phyloP scores from a whole-genome alignment of 768 basidiomycete genomes.

The Mycena floridula region DNA sequence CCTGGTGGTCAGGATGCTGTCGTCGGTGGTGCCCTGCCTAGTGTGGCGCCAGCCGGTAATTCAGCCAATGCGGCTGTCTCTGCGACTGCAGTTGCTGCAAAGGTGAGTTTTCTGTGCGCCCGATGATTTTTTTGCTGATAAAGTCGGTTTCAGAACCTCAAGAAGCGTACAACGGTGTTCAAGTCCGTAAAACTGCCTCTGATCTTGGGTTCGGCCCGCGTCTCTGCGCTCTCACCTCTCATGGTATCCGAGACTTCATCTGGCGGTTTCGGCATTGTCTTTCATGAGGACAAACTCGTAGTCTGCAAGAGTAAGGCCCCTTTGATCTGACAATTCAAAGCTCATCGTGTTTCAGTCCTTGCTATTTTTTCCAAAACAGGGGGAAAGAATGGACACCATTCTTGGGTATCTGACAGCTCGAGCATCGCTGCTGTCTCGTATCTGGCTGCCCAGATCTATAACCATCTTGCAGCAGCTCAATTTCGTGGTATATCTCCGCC shows the following conservation, averaged over 20 bases:
- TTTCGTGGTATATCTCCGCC: too few species aligned
- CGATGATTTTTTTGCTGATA: too few species aligned
- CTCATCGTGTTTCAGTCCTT: conserved; percentile 9
- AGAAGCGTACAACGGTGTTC: background rate
- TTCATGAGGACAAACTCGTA: too few species aligned
- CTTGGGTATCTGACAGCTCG: conserved; percentile 9
- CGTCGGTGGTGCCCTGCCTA: background rate
- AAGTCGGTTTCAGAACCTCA: conserved; percentile 1
- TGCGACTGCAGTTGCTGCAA: background rate
- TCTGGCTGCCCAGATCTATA: conserved; percentile 12
- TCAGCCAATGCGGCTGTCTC: conserved; percentile 1
- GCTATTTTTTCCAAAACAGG: conserved; percentile 19
- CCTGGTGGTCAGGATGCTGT: background rate
- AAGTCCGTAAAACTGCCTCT: too few species aligned
- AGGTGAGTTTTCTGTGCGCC: background rate
- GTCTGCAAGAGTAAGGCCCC: too few species aligned
- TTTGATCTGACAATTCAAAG: too few species aligned
- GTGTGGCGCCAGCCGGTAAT: background rate
- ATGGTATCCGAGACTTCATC: too few species aligned
- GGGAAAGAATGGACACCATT: conserved; percentile 21
- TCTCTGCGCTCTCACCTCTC: too few species aligned
- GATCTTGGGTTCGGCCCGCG: too few species aligned
- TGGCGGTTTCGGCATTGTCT: too few species aligned
- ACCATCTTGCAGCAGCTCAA: too few species aligned
- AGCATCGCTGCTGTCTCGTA: conserved; percentile 19